A percentile compares a stretch with the other conserved stretches of the same genome.
These are phyloP conservation scores for Nakaseomyces delphensis DNA, from an alignment of 1,139 yeast species.

Conservation along the genomic window DNA sequence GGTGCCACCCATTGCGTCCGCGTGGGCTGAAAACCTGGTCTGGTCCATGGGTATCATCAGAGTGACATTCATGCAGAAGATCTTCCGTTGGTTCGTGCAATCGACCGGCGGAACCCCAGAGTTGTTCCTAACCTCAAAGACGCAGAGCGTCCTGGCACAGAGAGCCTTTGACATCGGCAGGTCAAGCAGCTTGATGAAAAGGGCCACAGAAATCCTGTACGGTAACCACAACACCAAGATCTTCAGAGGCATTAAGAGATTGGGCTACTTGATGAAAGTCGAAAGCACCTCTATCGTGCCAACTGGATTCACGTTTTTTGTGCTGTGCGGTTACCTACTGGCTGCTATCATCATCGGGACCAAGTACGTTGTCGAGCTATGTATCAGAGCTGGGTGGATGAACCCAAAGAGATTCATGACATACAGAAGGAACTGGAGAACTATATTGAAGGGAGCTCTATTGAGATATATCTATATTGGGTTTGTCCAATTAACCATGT, in stretches of 20 bases:
- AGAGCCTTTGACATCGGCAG: slow-evolving; percentile 39
- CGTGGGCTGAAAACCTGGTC: slow-evolving; percentile 75
- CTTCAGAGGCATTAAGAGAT: slow-evolving; percentile 64
- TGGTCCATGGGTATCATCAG: slow-evolving; percentile 81
- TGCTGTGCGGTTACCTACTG: slow-evolving; percentile 54
- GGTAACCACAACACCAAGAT: slow-evolving; percentile 44
- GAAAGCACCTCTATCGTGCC: slow-evolving; percentile 65
- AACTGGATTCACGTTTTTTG: slow-evolving; percentile 67
- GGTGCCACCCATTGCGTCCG: slow-evolving; percentile 70
- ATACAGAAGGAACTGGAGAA: slow-evolving; percentile 45
- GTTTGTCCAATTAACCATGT: slow-evolving; percentile 56
- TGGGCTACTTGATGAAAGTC: slow-evolving; percentile 55
- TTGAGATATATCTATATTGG: slow-evolving; percentile 66
- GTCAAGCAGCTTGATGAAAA: slow-evolving; percentile 22
- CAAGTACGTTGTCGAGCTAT: slow-evolving; percentile 43
- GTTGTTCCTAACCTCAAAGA: slow-evolving; percentile 47
- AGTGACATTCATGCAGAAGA: slow-evolving; percentile 60
- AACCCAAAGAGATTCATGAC: slow-evolving; percentile 40
- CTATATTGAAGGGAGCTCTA: slow-evolving; percentile 55
- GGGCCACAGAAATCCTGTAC: slow-evolving; percentile 31
- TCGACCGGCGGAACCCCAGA: slow-evolving; percentile 71
- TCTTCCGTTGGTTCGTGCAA: slow-evolving; percentile 74
- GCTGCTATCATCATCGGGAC: slow-evolving; percentile 40
- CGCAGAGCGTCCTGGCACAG: slow-evolving; percentile 58
- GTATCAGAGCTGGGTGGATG: slow-evolving; percentile 36